Conservation (phyloP, 345 rosid genomes). For the Arabis alpina region DNA sequence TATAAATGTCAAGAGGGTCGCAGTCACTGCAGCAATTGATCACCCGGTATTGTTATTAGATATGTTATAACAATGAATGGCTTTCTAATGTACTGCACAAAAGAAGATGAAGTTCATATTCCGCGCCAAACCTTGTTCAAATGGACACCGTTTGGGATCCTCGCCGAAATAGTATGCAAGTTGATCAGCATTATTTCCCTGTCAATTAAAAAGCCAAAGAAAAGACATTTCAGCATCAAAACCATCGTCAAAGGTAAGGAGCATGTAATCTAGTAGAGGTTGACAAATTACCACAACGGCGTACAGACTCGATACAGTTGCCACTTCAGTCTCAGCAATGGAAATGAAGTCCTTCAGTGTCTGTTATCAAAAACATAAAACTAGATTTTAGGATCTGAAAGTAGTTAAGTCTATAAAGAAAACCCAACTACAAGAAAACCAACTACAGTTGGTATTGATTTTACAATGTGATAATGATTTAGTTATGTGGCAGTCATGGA, state of each 20-base stretch:
- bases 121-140: slow-evolving; percentile 84
- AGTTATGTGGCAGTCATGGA: slow-evolving; percentile 19
- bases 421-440: background rate
- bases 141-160: slow-evolving; percentile 95
- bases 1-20: slow-evolving; percentile 85
- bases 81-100: slow-evolving; percentile 16
- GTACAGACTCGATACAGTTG: slow-evolving; percentile 74
- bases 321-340: slow-evolving; percentile 81
- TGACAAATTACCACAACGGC: slow-evolving; percentile 74
- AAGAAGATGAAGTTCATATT: slow-evolving; percentile 22
- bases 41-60: slow-evolving; percentile 18
- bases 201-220: slow-evolving; percentile 39
- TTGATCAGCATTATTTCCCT: slow-evolving; percentile 99
- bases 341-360: slow-evolving; percentile 78
- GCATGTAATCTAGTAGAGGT: slow-evolving; percentile 17
- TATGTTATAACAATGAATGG: background rate
- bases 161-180: slow-evolving; percentile 93
- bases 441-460: slow-evolving; percentile 6
- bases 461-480: background rate
- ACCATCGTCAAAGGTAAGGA: slow-evolving; percentile 24
- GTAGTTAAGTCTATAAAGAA: background rate
- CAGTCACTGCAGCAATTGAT: slow-evolving; percentile 65
- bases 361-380: slow-evolving; percentile 44
- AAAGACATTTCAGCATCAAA: slow-evolving; percentile 6
- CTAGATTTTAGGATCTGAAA: slow-evolving; percentile 23